phyloP scores from a whole-genome alignment of 805 yeast genomes.

The Sugiyamaella qingdaonensis region DNA sequence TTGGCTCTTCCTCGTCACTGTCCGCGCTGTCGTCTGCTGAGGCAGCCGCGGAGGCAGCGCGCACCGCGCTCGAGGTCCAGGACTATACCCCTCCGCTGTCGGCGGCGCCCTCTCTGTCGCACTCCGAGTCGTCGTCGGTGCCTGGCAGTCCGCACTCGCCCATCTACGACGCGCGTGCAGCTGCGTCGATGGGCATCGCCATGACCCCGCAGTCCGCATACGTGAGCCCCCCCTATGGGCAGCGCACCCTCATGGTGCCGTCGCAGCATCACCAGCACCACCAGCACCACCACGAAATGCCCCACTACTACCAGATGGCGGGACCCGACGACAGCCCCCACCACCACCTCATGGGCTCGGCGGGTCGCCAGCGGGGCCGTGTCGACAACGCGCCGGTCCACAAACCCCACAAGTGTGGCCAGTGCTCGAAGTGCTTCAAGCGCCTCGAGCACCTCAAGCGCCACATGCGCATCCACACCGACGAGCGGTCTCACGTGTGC shows the following conservation, averaged over 20 bases:
- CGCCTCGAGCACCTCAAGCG: constrained; percentile 42
- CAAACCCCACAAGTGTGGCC: constrained; percentile 4
- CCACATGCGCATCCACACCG: constrained; percentile 72
- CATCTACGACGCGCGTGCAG: neutral
- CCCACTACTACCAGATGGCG: too few relatives aligned
- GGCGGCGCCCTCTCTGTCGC: constrained; percentile 14
- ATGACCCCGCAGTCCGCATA: neutral
- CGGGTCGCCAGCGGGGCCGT: too few relatives aligned
- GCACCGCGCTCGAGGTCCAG: constrained; percentile 18
- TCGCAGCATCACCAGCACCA: neutral
- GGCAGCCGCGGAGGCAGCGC: constrained; percentile 21
- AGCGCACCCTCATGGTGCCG: neutral
- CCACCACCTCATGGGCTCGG: too few relatives aligned
- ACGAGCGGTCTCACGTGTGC: constrained; percentile 74
- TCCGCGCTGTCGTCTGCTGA: constrained; percentile 5
- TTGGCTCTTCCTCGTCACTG: neutral
- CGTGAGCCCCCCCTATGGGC: neutral
- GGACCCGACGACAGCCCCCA: too few relatives aligned
- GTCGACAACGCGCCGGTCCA: neutral
- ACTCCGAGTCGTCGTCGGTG: constrained; percentile 12
- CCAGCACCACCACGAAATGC: neutral
- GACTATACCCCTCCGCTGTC: constrained; percentile 15
- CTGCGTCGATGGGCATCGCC: neutral
- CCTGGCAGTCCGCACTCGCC: constrained; percentile 17
- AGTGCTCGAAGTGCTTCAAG: constrained; percentile 36